Evolutionary conservation across 2,329 filamentous ascomycete species (phyloP).

Genomic region (Trichophyton equinum): DNA sequence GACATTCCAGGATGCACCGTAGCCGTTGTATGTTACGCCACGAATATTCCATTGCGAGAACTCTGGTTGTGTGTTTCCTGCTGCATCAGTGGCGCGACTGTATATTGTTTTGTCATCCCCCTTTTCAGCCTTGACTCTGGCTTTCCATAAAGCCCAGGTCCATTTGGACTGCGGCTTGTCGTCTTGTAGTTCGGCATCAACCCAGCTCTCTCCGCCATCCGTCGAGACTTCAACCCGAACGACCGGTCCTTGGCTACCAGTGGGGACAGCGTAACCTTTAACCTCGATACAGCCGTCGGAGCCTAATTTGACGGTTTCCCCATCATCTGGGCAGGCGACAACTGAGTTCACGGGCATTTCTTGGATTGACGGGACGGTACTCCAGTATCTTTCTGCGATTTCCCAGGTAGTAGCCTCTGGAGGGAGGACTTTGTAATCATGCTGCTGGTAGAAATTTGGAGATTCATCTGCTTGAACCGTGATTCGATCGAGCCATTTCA

Average conservation of each 20-base stretch:
- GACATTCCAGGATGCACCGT: constrained; percentile 41
- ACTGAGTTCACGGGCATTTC: constrained; percentile 47
- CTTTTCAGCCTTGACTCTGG: constrained; percentile 26
- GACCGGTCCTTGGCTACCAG: constrained; percentile 42
- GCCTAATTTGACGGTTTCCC: constrained; percentile 31
- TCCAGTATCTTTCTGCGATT: constrained; percentile 43
- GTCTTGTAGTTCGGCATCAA: constrained; percentile 32
- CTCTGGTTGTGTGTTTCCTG: constrained; percentile 40
- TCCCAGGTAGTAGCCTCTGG: constrained; percentile 38
- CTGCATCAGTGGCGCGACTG: constrained; percentile 43
- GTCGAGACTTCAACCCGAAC: constrained; percentile 41
- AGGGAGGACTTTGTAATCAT: constrained; percentile 48
- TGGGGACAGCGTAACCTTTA: constrained; percentile 45
- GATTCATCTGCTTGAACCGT: constrained; percentile 41
- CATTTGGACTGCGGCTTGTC: constrained; percentile 31
- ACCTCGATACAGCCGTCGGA: constrained; percentile 36
- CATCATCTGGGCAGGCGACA: constrained; percentile 37
- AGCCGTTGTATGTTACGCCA: constrained; percentile 50
- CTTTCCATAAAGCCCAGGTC: constrained; percentile 47
- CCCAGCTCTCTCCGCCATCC: constrained; percentile 41
- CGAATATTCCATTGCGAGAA: constrained; percentile 45
- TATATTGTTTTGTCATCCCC: constrained; percentile 36
- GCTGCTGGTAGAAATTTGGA: constrained; percentile 45
- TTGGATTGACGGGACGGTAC: constrained; percentile 37
- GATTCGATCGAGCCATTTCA: constrained; percentile 46